Conservation (phyloP, 257 asterid species). For the Solanum rostratum region DNA sequence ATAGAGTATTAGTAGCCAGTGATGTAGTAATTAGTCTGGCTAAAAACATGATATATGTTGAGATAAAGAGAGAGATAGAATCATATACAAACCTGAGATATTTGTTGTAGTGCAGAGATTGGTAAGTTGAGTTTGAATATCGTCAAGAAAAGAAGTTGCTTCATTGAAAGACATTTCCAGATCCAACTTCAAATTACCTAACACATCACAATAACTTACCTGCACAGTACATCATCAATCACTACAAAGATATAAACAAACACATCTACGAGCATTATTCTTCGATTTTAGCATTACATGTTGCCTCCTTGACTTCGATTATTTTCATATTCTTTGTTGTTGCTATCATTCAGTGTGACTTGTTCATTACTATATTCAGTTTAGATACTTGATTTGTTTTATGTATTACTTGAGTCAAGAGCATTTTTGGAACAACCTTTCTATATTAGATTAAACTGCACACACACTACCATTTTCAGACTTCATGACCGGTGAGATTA, state of each 20-base stretch:
- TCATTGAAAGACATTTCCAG: constrained; percentile 11
- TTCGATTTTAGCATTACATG: neutral
- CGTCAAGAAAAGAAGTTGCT: constrained; percentile 14
- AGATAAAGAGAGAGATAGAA: neutral
- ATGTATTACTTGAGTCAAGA: neutral
- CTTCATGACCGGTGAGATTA: neutral
- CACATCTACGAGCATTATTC: neutral
- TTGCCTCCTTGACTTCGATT: too few species aligned
- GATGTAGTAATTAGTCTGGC: neutral
- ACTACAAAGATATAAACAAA: neutral
- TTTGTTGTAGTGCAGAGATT: constrained; percentile 7
- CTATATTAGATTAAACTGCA: neutral
- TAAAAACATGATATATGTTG: neutral
- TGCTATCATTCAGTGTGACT: neutral
- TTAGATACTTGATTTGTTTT: neutral
- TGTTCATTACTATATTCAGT: too few species aligned
- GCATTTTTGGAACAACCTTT: too few species aligned
- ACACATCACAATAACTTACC: constrained; percentile 15
- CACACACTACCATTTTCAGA: neutral
- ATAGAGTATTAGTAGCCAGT: too few species aligned
- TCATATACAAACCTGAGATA: neutral
- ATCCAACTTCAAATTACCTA: constrained; percentile 15
- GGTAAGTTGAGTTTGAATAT: constrained; percentile 13
- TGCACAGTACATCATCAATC: neutral
- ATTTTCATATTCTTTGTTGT: too few species aligned